Conservation (phyloP, 2,329 filamentous ascomycete species). For the Phialocephala subalpina region DNA sequence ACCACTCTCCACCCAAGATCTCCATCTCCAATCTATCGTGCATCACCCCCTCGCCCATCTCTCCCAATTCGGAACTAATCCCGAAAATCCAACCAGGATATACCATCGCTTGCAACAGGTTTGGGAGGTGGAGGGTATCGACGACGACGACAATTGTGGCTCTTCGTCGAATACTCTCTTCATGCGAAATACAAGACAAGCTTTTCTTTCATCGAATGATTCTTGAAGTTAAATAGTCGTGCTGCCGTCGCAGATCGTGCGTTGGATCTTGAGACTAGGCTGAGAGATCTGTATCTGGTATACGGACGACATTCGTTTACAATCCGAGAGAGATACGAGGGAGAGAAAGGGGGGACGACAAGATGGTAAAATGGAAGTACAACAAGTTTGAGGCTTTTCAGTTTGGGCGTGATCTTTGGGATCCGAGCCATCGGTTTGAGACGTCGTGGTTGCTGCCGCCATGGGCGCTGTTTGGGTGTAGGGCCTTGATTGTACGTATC, state of each 20-base stretch:
- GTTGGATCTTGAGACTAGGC: slow-evolving; percentile 1
- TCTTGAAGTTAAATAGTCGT: not conserved
- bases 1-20: not conserved
- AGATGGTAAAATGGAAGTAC: slow-evolving; percentile 20
- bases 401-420: slow-evolving; percentile 40
- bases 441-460: slow-evolving; percentile 85
- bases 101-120: not conserved
- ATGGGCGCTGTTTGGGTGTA: slow-evolving; percentile 63
- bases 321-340: not conserved
- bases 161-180: not conserved
- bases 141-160: slow-evolving; percentile 5
- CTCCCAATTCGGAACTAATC: not conserved
- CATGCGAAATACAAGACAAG: slow-evolving; percentile 1
- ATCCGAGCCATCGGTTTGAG: slow-evolving; percentile 68
- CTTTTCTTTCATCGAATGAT: not conserved
- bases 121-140: not conserved
- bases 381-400: slow-evolving; percentile 24
- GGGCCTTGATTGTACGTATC: slow-evolving; percentile 60
- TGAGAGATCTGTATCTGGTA: not conserved
- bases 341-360: not conserved
- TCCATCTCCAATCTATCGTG: slow-evolving; percentile 10
- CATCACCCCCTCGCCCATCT: slow-evolving; percentile 2
- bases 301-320: slow-evolving; percentile 2
- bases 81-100: slow-evolving; percentile 9
- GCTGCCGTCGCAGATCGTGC: not conserved